phyloP scores from a whole-genome alignment of 805 yeast species.

The Kodamaea laetipori region DNA sequence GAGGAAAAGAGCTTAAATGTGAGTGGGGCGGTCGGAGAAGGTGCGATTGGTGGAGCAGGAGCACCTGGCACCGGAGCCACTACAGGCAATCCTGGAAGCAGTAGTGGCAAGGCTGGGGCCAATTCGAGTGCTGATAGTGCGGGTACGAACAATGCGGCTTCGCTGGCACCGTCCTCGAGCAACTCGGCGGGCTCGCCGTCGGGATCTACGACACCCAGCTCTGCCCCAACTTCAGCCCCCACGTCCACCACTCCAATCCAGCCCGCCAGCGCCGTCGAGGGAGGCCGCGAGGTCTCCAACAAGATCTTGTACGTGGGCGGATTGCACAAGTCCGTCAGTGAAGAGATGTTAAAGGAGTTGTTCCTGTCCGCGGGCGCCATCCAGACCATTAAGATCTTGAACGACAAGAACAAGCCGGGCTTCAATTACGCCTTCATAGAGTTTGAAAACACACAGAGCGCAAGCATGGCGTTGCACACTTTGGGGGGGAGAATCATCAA shows the following conservation, averaged over 20 bases:
- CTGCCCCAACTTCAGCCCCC: no score
- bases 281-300: constrained; percentile 79
- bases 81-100: no score
- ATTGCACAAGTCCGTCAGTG: constrained; percentile 63
- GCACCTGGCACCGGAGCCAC: no score
- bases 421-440: constrained; percentile 85
- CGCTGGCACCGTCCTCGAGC: no score
- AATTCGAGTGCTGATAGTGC: background rate
- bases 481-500: constrained; percentile 61
- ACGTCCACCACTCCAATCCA: constrained; percentile 1
- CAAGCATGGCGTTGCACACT: constrained; percentile 61
- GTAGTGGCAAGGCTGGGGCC: no score
- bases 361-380: constrained; percentile 65
- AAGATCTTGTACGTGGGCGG: constrained; percentile 79
- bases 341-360: constrained; percentile 59
- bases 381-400: constrained; percentile 65
- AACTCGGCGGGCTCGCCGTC: no score
- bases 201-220: no score
- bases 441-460: constrained; percentile 57
- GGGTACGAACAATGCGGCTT: no score
- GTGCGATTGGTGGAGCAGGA: background rate
- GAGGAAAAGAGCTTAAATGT: constrained; percentile 3
- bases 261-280: constrained; percentile 74
- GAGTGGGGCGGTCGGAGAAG: no score
- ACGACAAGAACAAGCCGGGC: constrained; percentile 73